phyloP scores from a whole-genome alignment of 177 flowering plant species.

The Vitis hybrid region DNA sequence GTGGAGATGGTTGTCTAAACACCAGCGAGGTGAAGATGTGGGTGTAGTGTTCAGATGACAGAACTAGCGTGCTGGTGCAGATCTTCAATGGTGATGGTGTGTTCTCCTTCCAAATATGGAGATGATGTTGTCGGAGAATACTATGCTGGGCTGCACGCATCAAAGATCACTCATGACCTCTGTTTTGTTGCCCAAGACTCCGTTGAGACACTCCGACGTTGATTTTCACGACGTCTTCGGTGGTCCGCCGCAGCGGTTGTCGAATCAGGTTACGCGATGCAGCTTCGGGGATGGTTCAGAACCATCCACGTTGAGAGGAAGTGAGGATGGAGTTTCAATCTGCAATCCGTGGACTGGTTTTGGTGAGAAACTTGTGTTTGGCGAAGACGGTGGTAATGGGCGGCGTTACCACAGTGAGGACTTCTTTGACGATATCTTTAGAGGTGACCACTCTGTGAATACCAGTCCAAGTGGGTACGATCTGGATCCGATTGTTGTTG shows the following conservation, averaged over 20 bases:
- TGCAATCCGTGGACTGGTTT: constrained; percentile 35
- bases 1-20: no score
- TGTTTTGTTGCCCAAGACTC: constrained; percentile 13
- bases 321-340: constrained; percentile 15
- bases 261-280: constrained; percentile 38
- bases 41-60: no score
- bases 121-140: constrained; percentile 34
- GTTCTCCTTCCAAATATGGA: constrained; percentile 32
- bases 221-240: constrained; percentile 87
- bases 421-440: constrained; percentile 77
- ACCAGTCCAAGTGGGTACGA: constrained; percentile 39
- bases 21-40: no score
- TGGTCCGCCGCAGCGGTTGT: constrained; percentile 77
- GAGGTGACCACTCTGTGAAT: constrained; percentile 35
- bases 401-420: constrained; percentile 40
- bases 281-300: constrained; percentile 29
- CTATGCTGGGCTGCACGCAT: constrained; percentile 34
- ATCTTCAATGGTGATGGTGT: no score
- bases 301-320: constrained; percentile 7
- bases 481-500: constrained; percentile 17
- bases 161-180: constrained; percentile 26
- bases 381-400: constrained; percentile 40
- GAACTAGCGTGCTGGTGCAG: no score
- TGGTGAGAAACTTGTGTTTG: constrained; percentile 80
- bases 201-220: constrained; percentile 38